Evolutionary conservation across 257 asterid genomes (phyloP).

Genomic region (Gentiana straminea): DNA sequence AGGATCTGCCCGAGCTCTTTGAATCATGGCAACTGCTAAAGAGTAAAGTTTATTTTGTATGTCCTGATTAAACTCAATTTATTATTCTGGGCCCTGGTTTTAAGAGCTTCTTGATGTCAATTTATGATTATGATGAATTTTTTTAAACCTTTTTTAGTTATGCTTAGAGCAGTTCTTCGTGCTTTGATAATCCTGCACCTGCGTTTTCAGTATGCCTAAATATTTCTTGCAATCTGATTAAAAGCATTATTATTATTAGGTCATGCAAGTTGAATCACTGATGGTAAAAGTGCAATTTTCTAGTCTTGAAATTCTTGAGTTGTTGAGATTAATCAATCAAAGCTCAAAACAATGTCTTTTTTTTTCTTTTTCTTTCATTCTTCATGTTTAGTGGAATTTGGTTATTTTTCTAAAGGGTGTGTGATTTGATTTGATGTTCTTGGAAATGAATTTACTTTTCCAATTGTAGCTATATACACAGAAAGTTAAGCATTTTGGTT

Average conservation of each 20-base stretch:
- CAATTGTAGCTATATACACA: slow-evolving; percentile 34
- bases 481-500: slow-evolving; percentile 49
- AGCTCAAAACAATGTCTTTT: slow-evolving; percentile 11
- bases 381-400: too few species aligned
- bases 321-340: slow-evolving; percentile 38
- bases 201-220: slow-evolving; percentile 9
- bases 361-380: not conserved
- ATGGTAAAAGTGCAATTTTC: slow-evolving; percentile 24
- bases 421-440: not conserved
- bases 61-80: slow-evolving; percentile 21
- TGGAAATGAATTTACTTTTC: not conserved
- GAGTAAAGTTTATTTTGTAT: slow-evolving; percentile 81
- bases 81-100: not conserved
- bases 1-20: slow-evolving; percentile 51
- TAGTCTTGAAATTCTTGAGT: slow-evolving; percentile 49
- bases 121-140: too few species aligned
- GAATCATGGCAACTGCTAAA: slow-evolving; percentile 58
- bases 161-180: too few species aligned
- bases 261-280: slow-evolving; percentile 52
- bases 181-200: not conserved
- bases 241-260: slow-evolving; percentile 18
- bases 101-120: not conserved
- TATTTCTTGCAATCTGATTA: slow-evolving; percentile 3
- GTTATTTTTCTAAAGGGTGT: not conserved
- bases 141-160: too few species aligned